A percentile compares a stretch with the other conserved stretches of the same genome.
Conservation (phyloP, 768 basidiomycete species). For the Mrakia blollopis region DNA sequence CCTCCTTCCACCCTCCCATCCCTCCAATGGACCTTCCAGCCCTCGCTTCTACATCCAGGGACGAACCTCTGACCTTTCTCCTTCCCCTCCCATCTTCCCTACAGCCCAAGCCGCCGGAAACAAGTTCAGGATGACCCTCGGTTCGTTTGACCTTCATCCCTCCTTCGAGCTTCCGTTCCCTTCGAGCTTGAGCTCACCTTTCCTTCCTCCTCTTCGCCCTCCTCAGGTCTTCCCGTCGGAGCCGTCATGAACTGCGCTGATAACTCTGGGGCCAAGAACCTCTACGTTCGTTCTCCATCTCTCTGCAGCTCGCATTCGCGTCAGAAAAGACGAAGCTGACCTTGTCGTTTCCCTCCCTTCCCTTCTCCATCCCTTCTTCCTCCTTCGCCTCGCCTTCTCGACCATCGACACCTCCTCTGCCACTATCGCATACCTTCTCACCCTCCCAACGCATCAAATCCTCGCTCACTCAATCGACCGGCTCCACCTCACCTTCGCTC, state of each 20-base stretch:
- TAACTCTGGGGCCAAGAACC: slow-evolving; percentile 97
- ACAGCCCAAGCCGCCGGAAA: slow-evolving; percentile 57
- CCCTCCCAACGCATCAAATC: neutral
- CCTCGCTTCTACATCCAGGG: too few species aligned
- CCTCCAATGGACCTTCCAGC: neutral
- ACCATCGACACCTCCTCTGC: neutral
- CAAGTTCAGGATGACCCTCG: slow-evolving; percentile 81
- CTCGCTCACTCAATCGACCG: too few species aligned
- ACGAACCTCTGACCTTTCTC: neutral
- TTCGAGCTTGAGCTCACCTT: neutral
- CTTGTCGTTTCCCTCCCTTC: neutral
- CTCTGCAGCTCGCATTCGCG: too few species aligned
- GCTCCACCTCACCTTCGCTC: neutral
- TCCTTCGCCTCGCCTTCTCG: neutral
- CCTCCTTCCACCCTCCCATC: neutral
- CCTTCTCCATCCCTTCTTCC: neutral
- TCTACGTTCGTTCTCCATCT: slow-evolving; percentile 51
- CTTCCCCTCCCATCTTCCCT: neutral
- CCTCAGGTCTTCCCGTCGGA: slow-evolving; percentile 82
- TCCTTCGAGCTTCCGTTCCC: neutral
- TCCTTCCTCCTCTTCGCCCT: neutral
- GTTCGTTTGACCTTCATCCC: slow-evolving; percentile 33
- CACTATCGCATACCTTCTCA: too few species aligned
- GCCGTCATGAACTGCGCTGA: slow-evolving; percentile 91
- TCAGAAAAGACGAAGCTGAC: neutral